Evolutionary conservation across 208 protist species (phyloP).

Genomic region (Tritrichomonas foetus): DNA sequence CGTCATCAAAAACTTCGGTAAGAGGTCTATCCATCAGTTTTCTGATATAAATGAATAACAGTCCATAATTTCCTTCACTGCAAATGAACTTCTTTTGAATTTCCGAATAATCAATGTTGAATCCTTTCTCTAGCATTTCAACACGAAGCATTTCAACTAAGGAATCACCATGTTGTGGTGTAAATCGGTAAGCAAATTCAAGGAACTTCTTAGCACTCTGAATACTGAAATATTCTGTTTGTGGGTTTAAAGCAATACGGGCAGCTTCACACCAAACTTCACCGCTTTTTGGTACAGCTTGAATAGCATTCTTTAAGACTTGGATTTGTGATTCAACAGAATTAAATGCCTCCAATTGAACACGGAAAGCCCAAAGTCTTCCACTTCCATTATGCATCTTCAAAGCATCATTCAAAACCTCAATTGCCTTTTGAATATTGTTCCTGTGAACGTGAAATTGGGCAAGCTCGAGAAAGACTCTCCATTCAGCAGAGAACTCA

Average conservation of each 20-base stretch:
- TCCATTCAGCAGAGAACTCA: background rate
- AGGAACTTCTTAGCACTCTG: slow-evolving; percentile 62
- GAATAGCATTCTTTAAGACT: slow-evolving; percentile 65
- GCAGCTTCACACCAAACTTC: slow-evolving; percentile 78
- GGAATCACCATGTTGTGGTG: slow-evolving; percentile 77
- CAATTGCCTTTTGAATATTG: slow-evolving; percentile 49
- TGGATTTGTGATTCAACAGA: slow-evolving; percentile 53
- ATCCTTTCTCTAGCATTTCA: slow-evolving; percentile 46
- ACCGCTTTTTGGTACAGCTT: slow-evolving; percentile 70
- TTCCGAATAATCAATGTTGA: background rate
- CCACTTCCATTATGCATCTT: slow-evolving; percentile 66
- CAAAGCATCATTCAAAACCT: slow-evolving; percentile 60
- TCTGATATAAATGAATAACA: background rate
- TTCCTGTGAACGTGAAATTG: background rate
- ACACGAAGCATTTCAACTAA: slow-evolving; percentile 70
- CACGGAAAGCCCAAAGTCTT: slow-evolving; percentile 69
- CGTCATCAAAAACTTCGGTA: background rate
- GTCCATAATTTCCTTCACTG: background rate
- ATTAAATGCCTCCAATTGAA: slow-evolving; percentile 62
- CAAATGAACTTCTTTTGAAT: background rate
- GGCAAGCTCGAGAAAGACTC: background rate
- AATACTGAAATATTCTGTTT: slow-evolving; percentile 52
- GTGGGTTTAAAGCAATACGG: slow-evolving; percentile 64
- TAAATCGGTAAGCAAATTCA: slow-evolving; percentile 72
- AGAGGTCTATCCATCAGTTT: background rate